phyloP scores from a whole-genome alignment of 345 rosid species.

The Linum tenue region DNA sequence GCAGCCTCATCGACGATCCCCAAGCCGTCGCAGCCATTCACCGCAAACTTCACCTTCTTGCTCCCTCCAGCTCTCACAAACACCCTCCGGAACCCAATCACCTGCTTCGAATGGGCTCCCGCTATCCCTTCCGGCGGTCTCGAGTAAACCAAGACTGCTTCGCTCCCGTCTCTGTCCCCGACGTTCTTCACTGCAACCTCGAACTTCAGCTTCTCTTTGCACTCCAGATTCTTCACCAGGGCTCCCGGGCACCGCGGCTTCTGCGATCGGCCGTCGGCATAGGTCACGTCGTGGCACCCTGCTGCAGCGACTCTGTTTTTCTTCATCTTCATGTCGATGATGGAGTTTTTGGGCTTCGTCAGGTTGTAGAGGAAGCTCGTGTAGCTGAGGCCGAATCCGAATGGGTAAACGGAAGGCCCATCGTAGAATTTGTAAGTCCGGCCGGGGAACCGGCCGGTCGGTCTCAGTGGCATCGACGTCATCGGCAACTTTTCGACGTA shows the following conservation, averaged over 20 bases:
- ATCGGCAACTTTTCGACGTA: no score
- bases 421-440: conserved; percentile 14
- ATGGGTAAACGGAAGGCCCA: conserved; percentile 42
- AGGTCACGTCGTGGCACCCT: conserved; percentile 18
- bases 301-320: conserved; percentile 1
- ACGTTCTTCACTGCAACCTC: conserved; percentile 9
- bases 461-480: no score
- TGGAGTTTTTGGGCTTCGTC: not conserved
- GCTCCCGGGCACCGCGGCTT: conserved; percentile 16
- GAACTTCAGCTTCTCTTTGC: not conserved
- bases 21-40: conserved; percentile 27
- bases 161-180: conserved; percentile 15
- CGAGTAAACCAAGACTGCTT: conserved; percentile 26
- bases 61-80: conserved; percentile 15
- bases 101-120: conserved; percentile 19
- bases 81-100: conserved; percentile 32
- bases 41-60: conserved; percentile 15
- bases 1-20: conserved; percentile 17
- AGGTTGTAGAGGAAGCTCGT: conserved; percentile 19
- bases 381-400: conserved; percentile 52
- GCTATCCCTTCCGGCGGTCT: conserved; percentile 24
- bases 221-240: not conserved
- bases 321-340: conserved; percentile 6
- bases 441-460: no score
- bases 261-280: not conserved